Evolutionary conservation across 768 basidiomycete genomes (phyloP).

Genomic region (Candolleomyces eurysporus): DNA sequence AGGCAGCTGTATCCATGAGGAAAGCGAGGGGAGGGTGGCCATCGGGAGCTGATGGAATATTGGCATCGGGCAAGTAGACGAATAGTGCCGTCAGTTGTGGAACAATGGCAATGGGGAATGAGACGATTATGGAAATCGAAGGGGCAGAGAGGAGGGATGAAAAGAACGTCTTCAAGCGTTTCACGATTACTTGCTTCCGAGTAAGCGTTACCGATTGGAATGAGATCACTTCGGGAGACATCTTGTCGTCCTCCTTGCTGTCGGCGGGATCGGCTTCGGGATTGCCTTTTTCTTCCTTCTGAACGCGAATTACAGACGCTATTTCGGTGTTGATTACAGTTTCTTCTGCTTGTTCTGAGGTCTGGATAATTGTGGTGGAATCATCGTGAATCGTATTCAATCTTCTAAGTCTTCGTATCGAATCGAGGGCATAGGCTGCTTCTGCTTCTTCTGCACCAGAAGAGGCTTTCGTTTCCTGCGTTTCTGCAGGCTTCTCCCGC

Average conservation of each 20-base stretch:
- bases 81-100: constrained; percentile 62
- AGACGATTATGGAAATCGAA: constrained; percentile 51
- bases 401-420: neutral
- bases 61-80: constrained; percentile 39
- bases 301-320: neutral
- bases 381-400: constrained; percentile 17
- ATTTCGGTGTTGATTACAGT: neutral
- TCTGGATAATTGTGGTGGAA: constrained; percentile 14
- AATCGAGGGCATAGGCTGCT: neutral
- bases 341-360: neutral
- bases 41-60: constrained; percentile 56
- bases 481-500: neutral
- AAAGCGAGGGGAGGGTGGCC: constrained; percentile 66
- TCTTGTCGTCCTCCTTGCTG: neutral
- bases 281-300: neutral
- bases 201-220: neutral
- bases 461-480: neutral
- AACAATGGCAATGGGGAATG: constrained; percentile 56
- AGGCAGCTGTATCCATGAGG: constrained; percentile 52
- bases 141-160: constrained; percentile 43
- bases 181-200: neutral
- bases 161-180: constrained; percentile 19
- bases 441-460: neutral
- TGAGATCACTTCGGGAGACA: neutral
- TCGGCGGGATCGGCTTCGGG: neutral